Percentiles rank a stretch among this genome's conserved stretches.
Conservation (phyloP, 805 yeast species). For the Lachancea mirantina region DNA sequence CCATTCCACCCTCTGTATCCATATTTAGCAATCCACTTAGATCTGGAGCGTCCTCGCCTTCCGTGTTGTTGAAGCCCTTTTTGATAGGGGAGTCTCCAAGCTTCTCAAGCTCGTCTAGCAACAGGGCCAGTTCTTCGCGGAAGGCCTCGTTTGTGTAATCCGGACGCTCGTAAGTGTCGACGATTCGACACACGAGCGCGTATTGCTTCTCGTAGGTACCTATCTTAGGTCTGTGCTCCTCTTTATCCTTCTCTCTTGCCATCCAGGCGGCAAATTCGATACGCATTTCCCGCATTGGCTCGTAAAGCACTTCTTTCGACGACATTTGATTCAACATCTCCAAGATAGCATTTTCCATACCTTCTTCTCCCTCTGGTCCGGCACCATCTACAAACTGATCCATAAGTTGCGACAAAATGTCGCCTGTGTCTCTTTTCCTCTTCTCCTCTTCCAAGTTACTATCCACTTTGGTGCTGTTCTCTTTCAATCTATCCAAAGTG, state of each 20-base stretch:
- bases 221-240: constrained; percentile 41
- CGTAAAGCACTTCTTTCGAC: constrained; percentile 78
- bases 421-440: constrained; percentile 41
- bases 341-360: constrained; percentile 54
- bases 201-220: constrained; percentile 55
- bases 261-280: constrained; percentile 69
- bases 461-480: constrained; percentile 66
- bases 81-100: constrained; percentile 29
- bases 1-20: constrained; percentile 20
- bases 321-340: constrained; percentile 78
- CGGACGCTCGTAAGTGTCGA: constrained; percentile 58
- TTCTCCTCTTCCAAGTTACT: constrained; percentile 43
- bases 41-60: constrained; percentile 12
- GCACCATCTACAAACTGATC: constrained; percentile 45
- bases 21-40: constrained; percentile 21
- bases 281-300: constrained; percentile 77
- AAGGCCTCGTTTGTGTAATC: constrained; percentile 35
- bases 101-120: constrained; percentile 26
- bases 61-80: constrained; percentile 16
- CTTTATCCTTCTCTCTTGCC: constrained; percentile 39
- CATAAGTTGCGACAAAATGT: constrained; percentile 55
- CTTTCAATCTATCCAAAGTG: constrained; percentile 73
- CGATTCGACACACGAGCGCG: constrained; percentile 51
- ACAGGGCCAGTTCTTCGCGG: constrained; percentile 19
- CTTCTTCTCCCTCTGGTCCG: constrained; percentile 22